Conservation (phyloP, 495 filamentous ascomycete genomes). For the Penicillium simplicissimum region DNA sequence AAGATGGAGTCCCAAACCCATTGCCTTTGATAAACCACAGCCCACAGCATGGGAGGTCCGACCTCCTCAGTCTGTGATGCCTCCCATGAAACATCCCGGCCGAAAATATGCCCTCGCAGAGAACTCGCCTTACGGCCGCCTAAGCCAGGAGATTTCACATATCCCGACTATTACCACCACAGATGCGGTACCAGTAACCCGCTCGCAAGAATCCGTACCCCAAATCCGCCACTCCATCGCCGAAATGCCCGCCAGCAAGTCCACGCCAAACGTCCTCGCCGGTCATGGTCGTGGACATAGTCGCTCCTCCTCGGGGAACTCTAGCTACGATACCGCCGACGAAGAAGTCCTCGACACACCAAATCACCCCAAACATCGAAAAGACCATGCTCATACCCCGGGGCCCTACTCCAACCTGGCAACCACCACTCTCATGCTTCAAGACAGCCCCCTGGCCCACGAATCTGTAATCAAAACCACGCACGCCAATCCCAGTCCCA, state of each 20-base stretch:
- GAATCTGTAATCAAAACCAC: neutral
- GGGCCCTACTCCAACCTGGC: neutral
- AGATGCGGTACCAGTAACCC: conserved; percentile 1
- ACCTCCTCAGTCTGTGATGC: neutral
- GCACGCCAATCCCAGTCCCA: too few species aligned
- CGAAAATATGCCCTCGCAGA: neutral
- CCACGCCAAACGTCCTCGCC: neutral
- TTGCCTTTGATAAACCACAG: neutral
- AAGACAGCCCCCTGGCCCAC: neutral
- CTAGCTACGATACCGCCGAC: conserved; percentile 44
- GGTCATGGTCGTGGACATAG: conserved; percentile 9
- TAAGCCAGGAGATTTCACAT: neutral
- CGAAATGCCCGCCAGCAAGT: neutral
- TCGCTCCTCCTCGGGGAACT: conserved; percentile 22
- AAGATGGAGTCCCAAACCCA: neutral
- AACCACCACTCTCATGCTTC: neutral
- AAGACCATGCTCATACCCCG: too few species aligned
- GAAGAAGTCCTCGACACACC: conserved; percentile 31
- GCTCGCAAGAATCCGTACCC: neutral
- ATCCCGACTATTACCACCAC: neutral
- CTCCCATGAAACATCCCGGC: conserved; percentile 19
- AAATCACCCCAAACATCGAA: conserved; percentile 3
- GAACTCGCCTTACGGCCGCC: neutral
- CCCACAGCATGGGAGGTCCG: neutral
- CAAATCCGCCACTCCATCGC: neutral